Evolutionary conservation across 345 rosid species (phyloP).

Genomic region (Camelina sativa): DNA sequence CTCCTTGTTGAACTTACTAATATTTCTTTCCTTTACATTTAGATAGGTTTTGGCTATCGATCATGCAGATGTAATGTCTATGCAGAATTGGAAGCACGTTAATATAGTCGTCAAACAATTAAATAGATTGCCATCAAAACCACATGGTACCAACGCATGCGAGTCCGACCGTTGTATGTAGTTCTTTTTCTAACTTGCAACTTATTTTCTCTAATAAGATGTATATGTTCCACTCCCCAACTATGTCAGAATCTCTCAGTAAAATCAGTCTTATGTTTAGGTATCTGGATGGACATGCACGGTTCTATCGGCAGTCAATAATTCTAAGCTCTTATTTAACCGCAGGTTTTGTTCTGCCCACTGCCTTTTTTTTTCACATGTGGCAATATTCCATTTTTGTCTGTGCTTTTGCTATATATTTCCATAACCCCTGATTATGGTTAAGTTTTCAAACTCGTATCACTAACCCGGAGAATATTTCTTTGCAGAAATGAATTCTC

Average conservation of each 20-base stretch:
- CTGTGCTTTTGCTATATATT: not conserved
- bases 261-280: constrained; percentile 47
- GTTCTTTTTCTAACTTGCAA: constrained; percentile 4
- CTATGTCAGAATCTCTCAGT: not conserved
- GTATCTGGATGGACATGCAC: constrained; percentile 84
- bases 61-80: constrained; percentile 86
- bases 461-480: constrained; percentile 19
- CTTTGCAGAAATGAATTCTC: constrained; percentile 74
- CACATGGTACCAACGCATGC: constrained; percentile 83
- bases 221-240: not conserved
- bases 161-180: constrained; percentile 77
- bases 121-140: constrained; percentile 72
- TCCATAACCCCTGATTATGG: constrained; percentile 10
- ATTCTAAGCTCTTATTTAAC: constrained; percentile 71
- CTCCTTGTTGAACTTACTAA: constrained; percentile 17
- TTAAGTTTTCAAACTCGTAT: constrained; percentile 24
- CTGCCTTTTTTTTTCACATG: constrained; percentile 2
- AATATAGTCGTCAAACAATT: constrained; percentile 61
- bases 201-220: constrained; percentile 18
- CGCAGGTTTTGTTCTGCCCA: constrained; percentile 57
- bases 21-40: constrained; percentile 19
- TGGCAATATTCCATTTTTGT: not conserved
- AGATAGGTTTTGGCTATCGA: constrained; percentile 84
- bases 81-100: constrained; percentile 89
- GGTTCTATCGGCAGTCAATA: constrained; percentile 77